Percentiles rank a stretch among this genome's conserved stretches.
These are phyloP conservation scores for Solanum ossicruentum DNA, from an alignment of 257 asterid genomes.

Conservation along the genomic window DNA sequence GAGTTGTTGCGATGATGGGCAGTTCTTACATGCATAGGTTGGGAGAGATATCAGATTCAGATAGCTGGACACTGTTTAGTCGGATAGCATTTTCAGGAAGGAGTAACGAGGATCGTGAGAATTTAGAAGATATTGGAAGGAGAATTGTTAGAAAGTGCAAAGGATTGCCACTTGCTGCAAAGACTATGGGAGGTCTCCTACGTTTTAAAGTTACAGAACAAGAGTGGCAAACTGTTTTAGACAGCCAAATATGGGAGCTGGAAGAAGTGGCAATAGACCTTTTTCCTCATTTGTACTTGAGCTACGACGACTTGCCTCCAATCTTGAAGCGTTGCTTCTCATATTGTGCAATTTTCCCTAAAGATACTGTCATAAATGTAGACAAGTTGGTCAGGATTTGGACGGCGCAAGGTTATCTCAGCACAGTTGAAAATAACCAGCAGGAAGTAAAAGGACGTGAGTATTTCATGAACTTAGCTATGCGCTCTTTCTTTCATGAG, in stretches of 20 bases:
- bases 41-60: constrained; percentile 6
- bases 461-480: constrained; percentile 6
- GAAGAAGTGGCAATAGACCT: constrained; percentile 6
- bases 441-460: constrained; percentile 20
- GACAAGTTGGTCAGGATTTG: constrained; percentile 22
- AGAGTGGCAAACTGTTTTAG: constrained; percentile 24
- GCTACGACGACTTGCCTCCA: constrained; percentile 16
- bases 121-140: constrained; percentile 7
- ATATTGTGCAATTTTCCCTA: constrained; percentile 24
- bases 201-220: constrained; percentile 3
- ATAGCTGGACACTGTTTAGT: constrained; percentile 22
- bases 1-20: constrained; percentile 18
- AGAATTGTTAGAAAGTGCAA: constrained; percentile 21
- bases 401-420: constrained; percentile 34
- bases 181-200: constrained; percentile 20
- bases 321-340: constrained; percentile 24
- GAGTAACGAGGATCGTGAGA: neutral
- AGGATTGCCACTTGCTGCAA: constrained; percentile 35
- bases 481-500: constrained; percentile 15
- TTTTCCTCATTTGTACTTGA: constrained; percentile 14
- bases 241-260: constrained; percentile 11
- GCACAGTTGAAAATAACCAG: neutral
- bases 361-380: constrained; percentile 19
- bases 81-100: constrained; percentile 7
- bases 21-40: neutral